Conservation (phyloP, 2,329 filamentous ascomycete genomes). For the Dothistroma septosporum region DNA sequence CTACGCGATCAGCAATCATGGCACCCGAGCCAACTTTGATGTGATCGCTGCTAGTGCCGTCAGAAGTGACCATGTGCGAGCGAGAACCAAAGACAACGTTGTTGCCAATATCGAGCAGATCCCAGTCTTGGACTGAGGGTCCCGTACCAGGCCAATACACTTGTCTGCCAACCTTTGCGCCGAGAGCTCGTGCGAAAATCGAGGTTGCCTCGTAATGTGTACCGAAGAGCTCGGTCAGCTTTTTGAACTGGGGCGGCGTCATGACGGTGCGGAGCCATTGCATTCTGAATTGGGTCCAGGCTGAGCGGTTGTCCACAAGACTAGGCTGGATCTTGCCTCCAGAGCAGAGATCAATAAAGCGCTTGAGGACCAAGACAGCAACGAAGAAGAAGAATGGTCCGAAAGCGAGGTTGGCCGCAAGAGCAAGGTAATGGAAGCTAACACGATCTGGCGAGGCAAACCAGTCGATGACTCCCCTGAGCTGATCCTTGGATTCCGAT, state of each 20-base stretch:
- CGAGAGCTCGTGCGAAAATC: slow-evolving; percentile 48
- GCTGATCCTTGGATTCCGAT: slow-evolving; percentile 31
- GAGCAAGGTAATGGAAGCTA: slow-evolving; percentile 50
- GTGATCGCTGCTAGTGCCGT: slow-evolving; percentile 47
- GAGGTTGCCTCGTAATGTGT: slow-evolving; percentile 55
- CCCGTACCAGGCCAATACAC: slow-evolving; percentile 58
- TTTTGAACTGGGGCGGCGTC: slow-evolving; percentile 44
- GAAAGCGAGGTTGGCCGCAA: slow-evolving; percentile 40
- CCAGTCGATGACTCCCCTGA: slow-evolving; percentile 48
- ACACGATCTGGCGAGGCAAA: slow-evolving; percentile 47
- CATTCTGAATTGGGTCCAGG: slow-evolving; percentile 45
- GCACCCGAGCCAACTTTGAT: slow-evolving; percentile 48
- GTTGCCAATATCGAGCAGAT: slow-evolving; percentile 53
- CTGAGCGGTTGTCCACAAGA: slow-evolving; percentile 31
- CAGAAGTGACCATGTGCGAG: slow-evolving; percentile 52
- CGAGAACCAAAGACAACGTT: slow-evolving; percentile 59
- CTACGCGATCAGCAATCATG: slow-evolving; percentile 57
- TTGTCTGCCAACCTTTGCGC: slow-evolving; percentile 50
- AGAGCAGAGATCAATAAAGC: slow-evolving; percentile 37
- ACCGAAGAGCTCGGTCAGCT: slow-evolving; percentile 51
- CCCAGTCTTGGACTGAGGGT: slow-evolving; percentile 52
- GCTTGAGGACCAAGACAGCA: slow-evolving; percentile 42
- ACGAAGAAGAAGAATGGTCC: slow-evolving; percentile 46
- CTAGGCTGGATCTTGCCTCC: slow-evolving; percentile 34
- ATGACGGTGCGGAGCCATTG: slow-evolving; percentile 45